Conservation (phyloP, 2,329 filamentous ascomycete species). For the Ceratocystis ficicola region DNA sequence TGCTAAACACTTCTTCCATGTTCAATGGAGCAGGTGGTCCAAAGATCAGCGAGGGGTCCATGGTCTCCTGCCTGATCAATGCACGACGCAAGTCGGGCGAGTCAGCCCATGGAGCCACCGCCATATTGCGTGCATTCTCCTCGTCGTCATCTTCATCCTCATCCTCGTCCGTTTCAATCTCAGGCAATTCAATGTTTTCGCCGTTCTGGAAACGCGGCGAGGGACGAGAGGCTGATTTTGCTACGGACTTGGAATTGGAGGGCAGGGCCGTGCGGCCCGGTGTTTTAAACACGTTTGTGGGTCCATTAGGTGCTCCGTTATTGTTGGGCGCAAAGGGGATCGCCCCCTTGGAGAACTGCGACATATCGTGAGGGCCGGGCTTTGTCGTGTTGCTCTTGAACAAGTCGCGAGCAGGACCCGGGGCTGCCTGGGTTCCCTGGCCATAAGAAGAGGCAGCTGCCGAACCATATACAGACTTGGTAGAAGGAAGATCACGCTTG, state of each 20-base stretch:
- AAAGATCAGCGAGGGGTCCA: constrained; percentile 78
- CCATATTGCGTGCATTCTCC: constrained; percentile 26
- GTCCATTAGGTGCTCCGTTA: constrained; percentile 28
- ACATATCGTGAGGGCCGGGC: constrained; percentile 53
- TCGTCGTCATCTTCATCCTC: constrained; percentile 57
- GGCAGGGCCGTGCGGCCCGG: constrained; percentile 42
- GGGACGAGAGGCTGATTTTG: constrained; percentile 51
- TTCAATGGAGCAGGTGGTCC: constrained; percentile 76
- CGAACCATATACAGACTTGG: background rate
- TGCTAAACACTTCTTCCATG: constrained; percentile 93
- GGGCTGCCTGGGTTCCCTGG: constrained; percentile 36
- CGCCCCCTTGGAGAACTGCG: constrained; percentile 74
- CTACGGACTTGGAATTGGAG: constrained; percentile 41
- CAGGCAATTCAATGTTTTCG: constrained; percentile 81
- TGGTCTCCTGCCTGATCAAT: constrained; percentile 67
- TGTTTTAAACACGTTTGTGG: constrained; percentile 52
- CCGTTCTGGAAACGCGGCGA: constrained; percentile 81
- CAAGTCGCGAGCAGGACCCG: constrained; percentile 42
- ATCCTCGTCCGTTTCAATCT: constrained; percentile 90
- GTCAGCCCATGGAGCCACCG: constrained; percentile 61
- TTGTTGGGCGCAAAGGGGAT: constrained; percentile 74
- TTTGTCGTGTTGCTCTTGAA: constrained; percentile 56
- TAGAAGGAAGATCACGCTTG: constrained; percentile 44
- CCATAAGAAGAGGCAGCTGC: constrained; percentile 43
- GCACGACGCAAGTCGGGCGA: constrained; percentile 67